A percentile compares a stretch with the other conserved stretches of the same genome.
Conservation (phyloP, 2,329 filamentous ascomycete species). For the Hypoxylon sp. region DNA sequence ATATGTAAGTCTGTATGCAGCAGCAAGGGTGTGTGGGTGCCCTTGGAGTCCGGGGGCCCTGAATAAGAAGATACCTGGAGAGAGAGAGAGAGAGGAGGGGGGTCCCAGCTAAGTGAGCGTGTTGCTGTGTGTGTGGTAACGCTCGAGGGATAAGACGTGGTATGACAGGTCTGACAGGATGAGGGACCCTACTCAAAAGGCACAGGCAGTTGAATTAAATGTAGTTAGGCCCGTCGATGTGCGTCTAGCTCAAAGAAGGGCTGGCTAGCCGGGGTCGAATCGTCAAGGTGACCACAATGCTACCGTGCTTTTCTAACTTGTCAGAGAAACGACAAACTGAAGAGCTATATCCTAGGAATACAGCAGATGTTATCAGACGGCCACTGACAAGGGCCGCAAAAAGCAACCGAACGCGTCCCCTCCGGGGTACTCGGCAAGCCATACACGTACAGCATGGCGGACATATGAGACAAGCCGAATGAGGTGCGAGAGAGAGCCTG, state of each 20-base stretch:
- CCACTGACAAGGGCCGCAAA: slow-evolving; percentile 35
- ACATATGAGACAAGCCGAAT: slow-evolving; percentile 36
- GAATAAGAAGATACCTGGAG: slow-evolving; percentile 41
- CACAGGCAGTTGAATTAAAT: slow-evolving; percentile 42
- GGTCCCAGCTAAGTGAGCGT: too few relatives aligned
- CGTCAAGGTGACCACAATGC: slow-evolving; percentile 42
- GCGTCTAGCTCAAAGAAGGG: slow-evolving; percentile 37
- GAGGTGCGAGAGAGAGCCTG: slow-evolving; percentile 27
- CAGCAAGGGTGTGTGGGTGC: slow-evolving; percentile 48
- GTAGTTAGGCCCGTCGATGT: slow-evolving; percentile 41
- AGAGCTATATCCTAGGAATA: slow-evolving; percentile 38
- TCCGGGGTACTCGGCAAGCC: slow-evolving; percentile 38
- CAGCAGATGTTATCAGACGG: slow-evolving; percentile 35
- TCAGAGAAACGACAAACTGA: slow-evolving; percentile 41
- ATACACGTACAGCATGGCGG: slow-evolving; percentile 31
- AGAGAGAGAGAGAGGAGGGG: too few relatives aligned
- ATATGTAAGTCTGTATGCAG: slow-evolving; percentile 52
- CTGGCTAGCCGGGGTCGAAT: slow-evolving; percentile 41
- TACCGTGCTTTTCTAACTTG: slow-evolving; percentile 43
- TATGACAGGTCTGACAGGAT: slow-evolving; percentile 46
- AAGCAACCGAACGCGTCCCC: slow-evolving; percentile 39
- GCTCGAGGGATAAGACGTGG: slow-evolving; percentile 45
- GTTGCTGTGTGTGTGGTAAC: slow-evolving; percentile 38
- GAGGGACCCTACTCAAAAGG: slow-evolving; percentile 41
- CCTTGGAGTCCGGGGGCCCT: slow-evolving; percentile 43